Evolutionary conservation across 257 asterid species (phyloP), one percentile per base, ranked within the genome.

Genomic region (Lantana camara): DNA sequence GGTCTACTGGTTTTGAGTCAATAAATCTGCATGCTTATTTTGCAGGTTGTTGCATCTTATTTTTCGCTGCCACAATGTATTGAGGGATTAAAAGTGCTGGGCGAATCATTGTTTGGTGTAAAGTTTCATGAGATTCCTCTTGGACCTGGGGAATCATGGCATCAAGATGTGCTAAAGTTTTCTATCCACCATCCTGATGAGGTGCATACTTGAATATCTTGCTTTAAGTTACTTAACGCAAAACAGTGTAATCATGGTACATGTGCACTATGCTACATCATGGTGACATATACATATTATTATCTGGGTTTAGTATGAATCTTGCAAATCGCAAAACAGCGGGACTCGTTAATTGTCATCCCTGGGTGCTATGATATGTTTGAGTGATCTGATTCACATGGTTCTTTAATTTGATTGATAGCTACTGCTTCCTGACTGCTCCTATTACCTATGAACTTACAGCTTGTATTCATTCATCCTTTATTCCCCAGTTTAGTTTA

Each of bases 101-200:
- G 83, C 13, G 90, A 84, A 82, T 93, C 99, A 59, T 76, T 93
- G 72, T 93, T 93, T 82, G 92, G 90, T 58, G 89, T 90, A 74
- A 80, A 72, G 41, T 85, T 75, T 69, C 82, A 60, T 27, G 73
- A 73, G 68, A 75, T 80, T 68, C 89, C 97, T 61, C 83, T 88
- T 64, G 82, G 78, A 42, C 97, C 91, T 55, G 95, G 96, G 76
- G 99, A 93, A 84, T 88, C 99, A 66, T 93, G 99, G 99, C 99
- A 93, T 74, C 95, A 90, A 47, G 99, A 93, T 71, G 99, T 93
- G 77, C 76, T 87, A 66, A 93, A 93, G 79, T 71, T 90, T 75
- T 79, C 89, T 54, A 61, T 93, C 60, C 77, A 81, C 70, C 99
- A 90, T 85, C 87, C 91, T 38, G 81, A 85, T 77, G 99, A 93